Base-by-base conservation (phyloP, 352 stramenopile genomes). In the Blastocystis sp. region DNA sequence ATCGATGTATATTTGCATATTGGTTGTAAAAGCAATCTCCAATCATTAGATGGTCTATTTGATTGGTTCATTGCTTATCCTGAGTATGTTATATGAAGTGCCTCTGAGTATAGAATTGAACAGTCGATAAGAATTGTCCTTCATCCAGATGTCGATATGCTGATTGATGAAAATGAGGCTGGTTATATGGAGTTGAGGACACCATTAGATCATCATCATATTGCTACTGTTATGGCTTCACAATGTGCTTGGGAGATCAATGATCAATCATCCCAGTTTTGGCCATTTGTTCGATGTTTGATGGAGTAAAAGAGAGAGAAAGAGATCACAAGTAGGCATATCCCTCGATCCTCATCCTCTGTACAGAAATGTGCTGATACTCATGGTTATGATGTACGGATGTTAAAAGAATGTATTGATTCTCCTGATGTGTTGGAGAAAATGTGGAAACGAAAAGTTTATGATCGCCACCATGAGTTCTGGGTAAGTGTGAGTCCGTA, bases 231-330 rank as follows among this genome's bases (percentile, higher is more conserved):
- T 1, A 29, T 74, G 1, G 63, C 35, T 27, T 16, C 42, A 14
- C 35, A 37, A 9, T 74, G 63, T 43, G 63, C 63, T 21, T 27
- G 43, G 0, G 35, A 43, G 11, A 29, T 24, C 2, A 43, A n/a
- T 1, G 14, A 29, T 27, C n/a, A 2, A 12, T 24, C 63, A n/a
- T 27, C 6, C n/a, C 9, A 2, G 2, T 74, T 54, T 46, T 74
- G 63, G 63, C 63, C 63, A 27, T 74, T 74, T 46, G n/a, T 49
- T 19, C 63, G 63, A 4, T 74, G 63, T 46, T 6, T 74, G 63
- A 52, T 74, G n/a, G 35, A 51, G 63, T 74, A 21, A 21, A 12
- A 1, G 24, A 19, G 9, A 5, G 1, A 4, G 27, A 32, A 52
- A 32, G 32, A 11, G 14, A 9, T 51, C 1, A 74, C 1, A 6